A percentile compares a stretch with the other conserved stretches of the same genome.
Evolutionary conservation across 1,284 basidiomycete species (phyloP).

Genomic region (Ceratobasidium theobromae): DNA sequence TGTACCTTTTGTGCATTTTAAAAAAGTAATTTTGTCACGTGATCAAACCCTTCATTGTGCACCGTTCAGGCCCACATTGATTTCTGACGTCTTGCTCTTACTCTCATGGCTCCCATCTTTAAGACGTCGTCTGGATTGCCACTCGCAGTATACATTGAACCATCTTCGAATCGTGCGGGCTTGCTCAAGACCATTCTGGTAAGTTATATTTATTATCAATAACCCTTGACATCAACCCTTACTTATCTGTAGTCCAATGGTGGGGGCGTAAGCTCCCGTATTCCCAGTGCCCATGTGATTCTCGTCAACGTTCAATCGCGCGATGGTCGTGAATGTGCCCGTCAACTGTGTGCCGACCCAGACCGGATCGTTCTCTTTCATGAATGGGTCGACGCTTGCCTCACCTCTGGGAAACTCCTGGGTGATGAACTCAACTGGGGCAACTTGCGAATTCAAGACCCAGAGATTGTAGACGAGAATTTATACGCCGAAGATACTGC

Average conservation of each 20-base stretch:
- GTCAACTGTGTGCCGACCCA: neutral
- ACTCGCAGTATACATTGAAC: conserved; percentile 10
- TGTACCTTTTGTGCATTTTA: neutral
- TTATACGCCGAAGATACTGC: conserved; percentile 10
- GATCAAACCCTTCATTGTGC: neutral
- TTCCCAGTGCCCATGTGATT: conserved; percentile 1
- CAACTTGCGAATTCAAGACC: conserved; percentile 18
- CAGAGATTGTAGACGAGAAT: conserved; percentile 25
- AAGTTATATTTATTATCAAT: neutral
- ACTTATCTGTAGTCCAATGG: conserved; percentile 6
- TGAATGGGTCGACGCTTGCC: conserved; percentile 27
- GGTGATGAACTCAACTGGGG: conserved; percentile 22
- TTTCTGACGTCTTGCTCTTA: neutral
- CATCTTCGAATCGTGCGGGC: neutral
- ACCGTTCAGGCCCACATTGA: neutral
- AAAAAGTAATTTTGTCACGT: neutral
- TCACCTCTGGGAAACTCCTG: conserved; percentile 15
- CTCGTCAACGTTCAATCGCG: conserved; percentile 15
- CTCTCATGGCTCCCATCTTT: conserved; percentile 22
- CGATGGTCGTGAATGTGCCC: conserved; percentile 11
- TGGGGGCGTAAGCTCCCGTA: neutral
- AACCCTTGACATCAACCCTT: neutral
- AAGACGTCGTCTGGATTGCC: conserved; percentile 9
- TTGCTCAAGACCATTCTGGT: conserved; percentile 7
- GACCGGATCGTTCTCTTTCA: conserved; percentile 12